Base-by-base conservation (phyloP, 345 rosid species). In the Hibiscus syriacus region DNA sequence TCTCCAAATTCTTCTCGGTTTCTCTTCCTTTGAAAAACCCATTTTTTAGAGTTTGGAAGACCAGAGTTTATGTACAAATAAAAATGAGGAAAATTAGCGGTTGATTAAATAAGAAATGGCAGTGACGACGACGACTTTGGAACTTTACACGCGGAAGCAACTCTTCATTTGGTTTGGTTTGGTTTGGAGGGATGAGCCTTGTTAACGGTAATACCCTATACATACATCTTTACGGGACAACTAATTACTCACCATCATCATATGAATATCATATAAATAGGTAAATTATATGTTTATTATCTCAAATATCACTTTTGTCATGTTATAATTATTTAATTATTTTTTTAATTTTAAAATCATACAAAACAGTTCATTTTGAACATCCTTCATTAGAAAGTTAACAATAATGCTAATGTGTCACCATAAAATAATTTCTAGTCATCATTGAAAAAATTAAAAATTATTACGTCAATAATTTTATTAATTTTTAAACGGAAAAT, bases 1-100 rank as follows among this genome's bases (percentile, higher is more conserved):
- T 74, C 99, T 81, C 69, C 76, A 68, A 27, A 83, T 68, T 64
- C 72, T 71, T 32, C 62, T 80, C 20, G 80, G 68, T 77, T 62
- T 75, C 77, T 83, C 90, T 65, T 93, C 98, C 73, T 90, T 90
- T 1, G 80, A 43, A 32, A 77, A 83, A 26, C 93, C 97, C 98
- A 90, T 91, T 68, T 64, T 29, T 1, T 45, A 32, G 1, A 36
- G 30, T 39, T 55, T 1, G 4, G 30, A 57, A 20, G 16, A 36
- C 14, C 36, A 17, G 27, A 46, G 64, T 41, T 55, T 59, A 55
- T 66, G 62, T 41, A 67, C 71, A 70, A 53, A 41, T 34, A 5
- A 57, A 30, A 57, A 30, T 27, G 56, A 55, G 52, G 38, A 56
- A 11, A 55, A 23, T n/a, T n/a, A n/a, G n/a, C n/a, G n/a, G n/a